Conservation (phyloP, 805 yeast genomes). For the Yamadazyma philogaea region DNA sequence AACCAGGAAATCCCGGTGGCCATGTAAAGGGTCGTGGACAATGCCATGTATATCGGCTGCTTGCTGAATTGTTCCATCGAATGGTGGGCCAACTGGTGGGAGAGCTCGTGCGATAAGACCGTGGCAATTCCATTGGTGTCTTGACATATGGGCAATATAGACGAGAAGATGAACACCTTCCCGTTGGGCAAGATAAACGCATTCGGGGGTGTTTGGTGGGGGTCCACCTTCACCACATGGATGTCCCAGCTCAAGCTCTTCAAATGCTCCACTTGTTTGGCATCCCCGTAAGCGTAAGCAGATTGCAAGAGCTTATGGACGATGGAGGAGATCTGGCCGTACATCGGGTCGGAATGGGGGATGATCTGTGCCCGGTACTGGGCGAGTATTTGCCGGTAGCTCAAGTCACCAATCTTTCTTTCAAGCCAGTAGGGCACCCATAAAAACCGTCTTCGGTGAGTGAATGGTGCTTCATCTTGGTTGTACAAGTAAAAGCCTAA, state of each 20-base stretch:
- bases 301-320: conserved; percentile 64
- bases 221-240: conserved; percentile 62
- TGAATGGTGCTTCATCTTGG: conserved; percentile 77
- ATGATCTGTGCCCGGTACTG: conserved; percentile 54
- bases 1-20: conserved; percentile 58
- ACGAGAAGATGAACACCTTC: conserved; percentile 83
- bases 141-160: conserved; percentile 71
- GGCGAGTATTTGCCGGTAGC: conserved; percentile 57
- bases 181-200: conserved; percentile 97
- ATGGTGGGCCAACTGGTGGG: conserved; percentile 93
- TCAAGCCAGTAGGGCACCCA: conserved; percentile 70
- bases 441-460: conserved; percentile 68
- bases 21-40: conserved; percentile 53
- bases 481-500: conserved; percentile 33
- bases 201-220: conserved; percentile 77
- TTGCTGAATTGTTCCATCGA: conserved; percentile 77
- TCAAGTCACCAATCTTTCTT: conserved; percentile 54
- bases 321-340: conserved; percentile 52
- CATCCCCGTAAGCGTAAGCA: conserved; percentile 42
- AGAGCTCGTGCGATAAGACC: conserved; percentile 87
- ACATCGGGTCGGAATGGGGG: conserved; percentile 61
- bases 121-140: conserved; percentile 95
- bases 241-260: conserved; percentile 66
- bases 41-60: conserved; percentile 63
- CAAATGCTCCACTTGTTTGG: conserved; percentile 33